Percentiles rank a stretch among this genome's conserved stretches.
These are phyloP conservation scores for Suillus ampliporus DNA, from an alignment of 768 basidiomycete genomes.

Conservation along the genomic window DNA sequence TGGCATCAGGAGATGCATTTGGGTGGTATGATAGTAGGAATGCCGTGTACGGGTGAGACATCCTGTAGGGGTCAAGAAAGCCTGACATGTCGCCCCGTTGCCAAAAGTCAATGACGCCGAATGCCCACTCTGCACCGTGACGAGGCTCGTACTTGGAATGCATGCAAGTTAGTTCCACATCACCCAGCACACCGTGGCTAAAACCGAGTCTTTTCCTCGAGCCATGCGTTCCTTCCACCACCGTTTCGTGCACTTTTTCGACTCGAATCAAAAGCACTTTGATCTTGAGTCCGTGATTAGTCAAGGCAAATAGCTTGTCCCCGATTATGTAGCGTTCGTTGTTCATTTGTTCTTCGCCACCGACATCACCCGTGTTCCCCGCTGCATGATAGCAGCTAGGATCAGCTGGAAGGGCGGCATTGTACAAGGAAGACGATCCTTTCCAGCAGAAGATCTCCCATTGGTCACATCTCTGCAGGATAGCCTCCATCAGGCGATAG, in stretches of 20 bases:
- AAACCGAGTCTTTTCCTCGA: conserved; percentile 1
- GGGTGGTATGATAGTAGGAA: conserved; percentile 7
- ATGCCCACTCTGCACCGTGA: background rate
- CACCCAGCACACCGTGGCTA: background rate
- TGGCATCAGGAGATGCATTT: background rate
- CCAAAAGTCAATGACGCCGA: conserved; percentile 13
- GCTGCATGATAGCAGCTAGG: conserved; percentile 25
- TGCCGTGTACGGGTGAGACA: conserved; percentile 5
- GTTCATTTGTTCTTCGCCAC: background rate
- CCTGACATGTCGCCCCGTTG: background rate
- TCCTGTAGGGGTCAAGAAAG: conserved; percentile 3
- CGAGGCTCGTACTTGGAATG: background rate
- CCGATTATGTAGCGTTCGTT: background rate
- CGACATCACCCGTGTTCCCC: background rate
- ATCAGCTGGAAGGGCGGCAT: conserved; percentile 25
- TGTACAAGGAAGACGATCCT: conserved; percentile 22
- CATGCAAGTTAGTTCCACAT: conserved; percentile 5
- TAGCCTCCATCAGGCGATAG: conserved; percentile 27
- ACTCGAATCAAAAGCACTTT: conserved; percentile 9
- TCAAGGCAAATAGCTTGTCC: conserved; percentile 4
- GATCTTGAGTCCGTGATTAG: conserved; percentile 7
- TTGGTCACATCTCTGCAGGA: conserved; percentile 12
- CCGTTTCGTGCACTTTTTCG: background rate
- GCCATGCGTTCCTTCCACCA: conserved; percentile 5
- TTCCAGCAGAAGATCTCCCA: conserved; percentile 36